Base-by-base conservation (phyloP, 2,329 filamentous ascomycete genomes). In the Xylariales sp. region DNA sequence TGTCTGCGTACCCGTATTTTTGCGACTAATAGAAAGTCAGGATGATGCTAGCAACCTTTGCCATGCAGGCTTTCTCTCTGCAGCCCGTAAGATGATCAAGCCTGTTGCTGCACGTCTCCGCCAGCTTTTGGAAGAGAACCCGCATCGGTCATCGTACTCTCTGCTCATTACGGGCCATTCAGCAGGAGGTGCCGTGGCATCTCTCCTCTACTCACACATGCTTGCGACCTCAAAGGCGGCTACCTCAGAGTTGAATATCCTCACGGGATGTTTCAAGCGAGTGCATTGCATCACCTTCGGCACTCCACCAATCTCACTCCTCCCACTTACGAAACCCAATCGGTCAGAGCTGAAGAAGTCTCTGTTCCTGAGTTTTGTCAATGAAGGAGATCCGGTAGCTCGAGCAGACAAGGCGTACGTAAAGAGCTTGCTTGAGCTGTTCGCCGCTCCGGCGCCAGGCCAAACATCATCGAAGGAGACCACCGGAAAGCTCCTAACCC, bases 281-380 rank as follows among this genome's bases (percentile, higher is more conserved):
- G 74, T 94, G 3, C 88, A 95, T 61, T 95, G 88, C 62, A 69
- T 94, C 29, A 90, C 84, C 0, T 94, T 94, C 51, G 88, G 88
- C n/a, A 76, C 86, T 1, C 88, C 88, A 1, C 88, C 88, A 0
- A 71, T 94, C 2, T 84, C 81, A 15, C 70, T 89, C 1, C 69
- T 85, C 1, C 86, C 88, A 0, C 64, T 94, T 2, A 56, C 70
- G 20, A 84, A 78, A 49, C 81, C 84, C 0, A 52, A 70, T 4
- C 61, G 60, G 2, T 57, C 61, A 0, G 60, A 68, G 10, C 60
- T 76, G 16, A 62, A 70, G 20, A 88, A 86, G 56, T 88, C 80
- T 43, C 58, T 91, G 4, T 95, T 95, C 58, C 73, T 88, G 39
- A 79, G 76, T 31, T 88, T 95, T 56, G 71, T 90, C 53, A 95